Conservation (phyloP, 495 filamentous ascomycete species). For the Amniculicola lignicola region DNA sequence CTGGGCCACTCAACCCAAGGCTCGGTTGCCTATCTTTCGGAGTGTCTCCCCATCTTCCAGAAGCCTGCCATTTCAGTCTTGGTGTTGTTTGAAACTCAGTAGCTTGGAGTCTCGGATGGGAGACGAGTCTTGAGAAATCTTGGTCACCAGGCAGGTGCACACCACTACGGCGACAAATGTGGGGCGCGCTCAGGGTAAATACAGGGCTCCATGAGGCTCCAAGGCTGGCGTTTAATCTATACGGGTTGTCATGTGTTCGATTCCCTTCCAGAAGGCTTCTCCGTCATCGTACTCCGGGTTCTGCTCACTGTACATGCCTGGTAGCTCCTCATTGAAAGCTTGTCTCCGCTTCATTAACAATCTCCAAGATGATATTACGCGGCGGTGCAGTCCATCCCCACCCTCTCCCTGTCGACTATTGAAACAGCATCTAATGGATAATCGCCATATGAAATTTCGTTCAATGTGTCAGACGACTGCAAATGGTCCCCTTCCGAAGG, state of each 20-base stretch:
- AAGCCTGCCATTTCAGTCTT: constrained; percentile 17
- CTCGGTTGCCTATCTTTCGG: not conserved
- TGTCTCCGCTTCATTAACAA: constrained; percentile 23
- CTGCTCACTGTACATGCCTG: constrained; percentile 2
- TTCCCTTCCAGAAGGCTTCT: constrained; percentile 29
- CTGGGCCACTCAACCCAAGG: too few relatives aligned
- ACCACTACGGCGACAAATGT: constrained; percentile 17
- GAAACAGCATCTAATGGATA: constrained; percentile 1
- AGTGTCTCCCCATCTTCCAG: constrained; percentile 13
- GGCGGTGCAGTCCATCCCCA: not conserved
- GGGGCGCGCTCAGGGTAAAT: constrained; percentile 18
- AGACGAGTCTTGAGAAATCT: not conserved
- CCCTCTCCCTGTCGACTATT: not conserved
- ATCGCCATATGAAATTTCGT: constrained; percentile 9
- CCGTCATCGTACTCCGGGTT: constrained; percentile 10
- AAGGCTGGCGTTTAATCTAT: constrained; percentile 11
- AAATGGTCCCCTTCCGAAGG: not conserved
- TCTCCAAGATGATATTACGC: constrained; percentile 14
- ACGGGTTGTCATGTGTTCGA: constrained; percentile 22
- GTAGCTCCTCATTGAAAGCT: constrained; percentile 13
- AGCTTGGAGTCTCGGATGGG: not conserved
- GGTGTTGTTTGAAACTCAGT: not conserved
- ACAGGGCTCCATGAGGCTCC: constrained; percentile 13
- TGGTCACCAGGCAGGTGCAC: constrained; percentile 4
- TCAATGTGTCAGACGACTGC: constrained; percentile 7